Evolutionary conservation across 768 basidiomycete species (phyloP).

Genomic region (Phaffia australis): DNA sequence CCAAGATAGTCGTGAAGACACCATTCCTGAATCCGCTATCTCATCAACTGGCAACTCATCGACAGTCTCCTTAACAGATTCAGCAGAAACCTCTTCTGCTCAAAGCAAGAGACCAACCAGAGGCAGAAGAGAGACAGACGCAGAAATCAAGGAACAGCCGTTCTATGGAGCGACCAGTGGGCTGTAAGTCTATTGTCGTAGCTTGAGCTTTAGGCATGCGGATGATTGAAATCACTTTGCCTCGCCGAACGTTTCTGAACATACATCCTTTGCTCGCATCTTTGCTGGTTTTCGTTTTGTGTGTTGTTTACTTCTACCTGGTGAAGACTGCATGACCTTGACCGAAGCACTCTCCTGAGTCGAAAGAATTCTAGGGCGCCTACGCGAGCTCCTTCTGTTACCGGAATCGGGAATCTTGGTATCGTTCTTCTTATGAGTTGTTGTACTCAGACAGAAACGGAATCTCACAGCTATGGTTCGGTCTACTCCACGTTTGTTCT

Average conservation of each 20-base stretch:
- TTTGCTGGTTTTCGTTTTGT: background rate
- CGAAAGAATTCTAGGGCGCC: conserved; percentile 50
- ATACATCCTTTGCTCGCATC: background rate
- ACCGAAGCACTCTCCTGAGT: conserved; percentile 18
- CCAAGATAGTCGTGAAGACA: no score
- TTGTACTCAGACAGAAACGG: background rate
- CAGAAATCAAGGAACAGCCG: conserved; percentile 3
- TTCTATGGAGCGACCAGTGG: conserved; percentile 22
- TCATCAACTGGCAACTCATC: no score
- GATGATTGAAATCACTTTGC: background rate
- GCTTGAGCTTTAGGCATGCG: background rate
- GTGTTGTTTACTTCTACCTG: background rate
- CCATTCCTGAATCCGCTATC: no score
- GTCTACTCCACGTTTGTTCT: background rate
- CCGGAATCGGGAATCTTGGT: conserved; percentile 85
- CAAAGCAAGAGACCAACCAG: no score
- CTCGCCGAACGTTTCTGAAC: background rate
- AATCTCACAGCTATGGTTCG: conserved; percentile 34
- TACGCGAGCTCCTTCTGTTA: conserved; percentile 70
- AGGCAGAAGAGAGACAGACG: no score
- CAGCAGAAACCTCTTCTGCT: no score
- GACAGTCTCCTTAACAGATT: no score
- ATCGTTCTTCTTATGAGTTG: background rate
- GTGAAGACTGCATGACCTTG: conserved; percentile 20
- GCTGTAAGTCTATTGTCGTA: conserved; percentile 6